A percentile compares a stretch with the other conserved stretches of the same genome.
Conservation (phyloP, 768 basidiomycete species). For the Saitozyma sp. region DNA sequence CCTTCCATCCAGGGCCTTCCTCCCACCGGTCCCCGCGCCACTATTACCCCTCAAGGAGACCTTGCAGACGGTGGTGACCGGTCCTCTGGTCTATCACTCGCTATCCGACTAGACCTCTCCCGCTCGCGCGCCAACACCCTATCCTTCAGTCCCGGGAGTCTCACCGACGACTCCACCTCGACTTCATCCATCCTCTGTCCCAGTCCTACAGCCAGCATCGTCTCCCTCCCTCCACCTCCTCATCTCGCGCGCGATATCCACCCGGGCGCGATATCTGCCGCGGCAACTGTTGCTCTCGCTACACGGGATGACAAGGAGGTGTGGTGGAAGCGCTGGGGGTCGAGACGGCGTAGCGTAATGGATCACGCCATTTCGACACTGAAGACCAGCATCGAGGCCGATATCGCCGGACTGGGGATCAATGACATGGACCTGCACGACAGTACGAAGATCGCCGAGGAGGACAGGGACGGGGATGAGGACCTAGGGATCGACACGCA, state of each 20-base stretch:
- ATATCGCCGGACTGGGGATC: not conserved
- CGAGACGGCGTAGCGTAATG: not conserved
- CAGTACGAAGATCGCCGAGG: not conserved
- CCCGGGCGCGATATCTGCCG: not conserved
- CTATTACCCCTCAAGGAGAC: too few relatives aligned
- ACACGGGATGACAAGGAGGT: not conserved
- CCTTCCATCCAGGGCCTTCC: too few relatives aligned
- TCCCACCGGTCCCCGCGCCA: too few relatives aligned
- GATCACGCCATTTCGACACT: not conserved
- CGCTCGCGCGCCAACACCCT: too few relatives aligned
- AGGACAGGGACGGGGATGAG: not conserved
- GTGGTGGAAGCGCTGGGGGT: not conserved
- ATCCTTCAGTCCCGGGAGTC: too few relatives aligned
- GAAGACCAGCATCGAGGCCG: not conserved
- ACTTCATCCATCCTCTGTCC: not conserved
- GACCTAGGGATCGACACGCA: not conserved
- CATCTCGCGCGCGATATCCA: not conserved
- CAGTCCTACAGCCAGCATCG: not conserved
- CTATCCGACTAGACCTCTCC: too few relatives aligned
- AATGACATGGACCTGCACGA: not conserved
- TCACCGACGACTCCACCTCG: too few relatives aligned
- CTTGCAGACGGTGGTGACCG: too few relatives aligned
- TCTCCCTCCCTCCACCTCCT: not conserved
- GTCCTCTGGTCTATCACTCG: too few relatives aligned
- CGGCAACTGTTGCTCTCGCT: not conserved